A percentile compares a stretch with the other conserved stretches of the same genome.
These are phyloP conservation scores for Cucumis cinereus DNA, from an alignment of 306 rosid species.

Conservation along the genomic window DNA sequence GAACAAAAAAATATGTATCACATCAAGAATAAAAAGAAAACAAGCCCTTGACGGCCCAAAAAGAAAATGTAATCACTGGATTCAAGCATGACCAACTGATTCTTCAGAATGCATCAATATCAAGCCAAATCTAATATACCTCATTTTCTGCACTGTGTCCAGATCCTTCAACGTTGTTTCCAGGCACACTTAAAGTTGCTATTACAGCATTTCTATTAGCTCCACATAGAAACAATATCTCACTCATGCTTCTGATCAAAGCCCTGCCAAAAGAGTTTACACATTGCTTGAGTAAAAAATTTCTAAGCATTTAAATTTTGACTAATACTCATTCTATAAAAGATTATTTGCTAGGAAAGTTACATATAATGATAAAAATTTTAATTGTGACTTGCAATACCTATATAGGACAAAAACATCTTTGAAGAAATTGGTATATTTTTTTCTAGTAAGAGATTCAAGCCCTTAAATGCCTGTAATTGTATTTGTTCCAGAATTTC, in stretches of 20 bases:
- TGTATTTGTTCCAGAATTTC: background rate
- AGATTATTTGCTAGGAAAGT: background rate
- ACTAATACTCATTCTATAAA: background rate
- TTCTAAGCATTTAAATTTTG: slow-evolving; percentile 6
- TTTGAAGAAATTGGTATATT: background rate
- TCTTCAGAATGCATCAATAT: slow-evolving; percentile 5
- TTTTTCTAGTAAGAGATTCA: background rate
- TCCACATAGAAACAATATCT: slow-evolving; percentile 84
- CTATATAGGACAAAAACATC: background rate
- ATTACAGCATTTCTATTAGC: slow-evolving; percentile 50
- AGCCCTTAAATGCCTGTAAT: background rate
- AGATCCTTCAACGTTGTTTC: slow-evolving; percentile 22
- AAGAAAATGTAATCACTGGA: slow-evolving; percentile 11
- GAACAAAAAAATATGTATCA: slow-evolving; percentile 2
- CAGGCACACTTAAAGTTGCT: slow-evolving; percentile 58
- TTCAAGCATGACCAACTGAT: slow-evolving; percentile 13
- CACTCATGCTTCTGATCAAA: slow-evolving; percentile 74
- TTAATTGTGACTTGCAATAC: background rate
- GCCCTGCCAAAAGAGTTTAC: slow-evolving; percentile 38
- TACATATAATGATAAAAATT: background rate
- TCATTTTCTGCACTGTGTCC: slow-evolving; percentile 44
- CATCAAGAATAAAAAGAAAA: background rate
- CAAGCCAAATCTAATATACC: slow-evolving; percentile 29
- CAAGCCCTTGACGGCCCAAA: background rate
- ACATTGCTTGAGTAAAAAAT: background rate